Percentiles rank a stretch among this genome's conserved stretches.
These are phyloP conservation scores for Rubia peregrina DNA, from an alignment of 305 asterid genomes.

Conservation along the genomic window DNA sequence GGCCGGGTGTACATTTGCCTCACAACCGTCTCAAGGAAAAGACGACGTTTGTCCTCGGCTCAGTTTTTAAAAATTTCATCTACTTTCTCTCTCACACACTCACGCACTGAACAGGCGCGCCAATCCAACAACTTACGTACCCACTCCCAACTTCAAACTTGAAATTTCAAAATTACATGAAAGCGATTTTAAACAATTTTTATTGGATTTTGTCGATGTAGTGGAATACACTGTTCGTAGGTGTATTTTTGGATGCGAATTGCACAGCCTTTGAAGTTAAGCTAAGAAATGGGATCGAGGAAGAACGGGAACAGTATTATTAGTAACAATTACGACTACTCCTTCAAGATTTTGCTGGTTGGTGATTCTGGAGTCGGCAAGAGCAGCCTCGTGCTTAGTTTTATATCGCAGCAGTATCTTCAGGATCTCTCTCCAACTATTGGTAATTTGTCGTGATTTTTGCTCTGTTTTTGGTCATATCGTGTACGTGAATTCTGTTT, in stretches of 20 bases:
- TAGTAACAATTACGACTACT: constrained; percentile 49
- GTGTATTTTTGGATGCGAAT: neutral
- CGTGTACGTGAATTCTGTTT: neutral
- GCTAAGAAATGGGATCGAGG: constrained; percentile 31
- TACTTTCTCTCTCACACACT: constrained; percentile 8
- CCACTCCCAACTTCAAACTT: constrained; percentile 13
- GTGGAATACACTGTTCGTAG: constrained; percentile 7
- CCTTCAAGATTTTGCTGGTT: constrained; percentile 75
- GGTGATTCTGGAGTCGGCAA: constrained; percentile 94
- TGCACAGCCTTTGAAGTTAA: neutral
- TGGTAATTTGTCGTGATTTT: constrained; percentile 33
- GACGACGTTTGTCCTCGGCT: constrained; percentile 37
- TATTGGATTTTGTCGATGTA: constrained; percentile 22
- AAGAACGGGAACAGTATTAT: constrained; percentile 17
- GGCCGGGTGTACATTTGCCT: constrained; percentile 57
- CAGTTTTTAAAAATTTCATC: neutral
- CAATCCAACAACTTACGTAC: constrained; percentile 26
- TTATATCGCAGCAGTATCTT: constrained; percentile 51
- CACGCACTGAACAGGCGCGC: constrained; percentile 18
- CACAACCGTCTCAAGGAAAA: constrained; percentile 46
- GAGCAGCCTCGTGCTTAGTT: constrained; percentile 73
- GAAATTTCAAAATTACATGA: constrained; percentile 5
- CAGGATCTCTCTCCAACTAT: constrained; percentile 71
- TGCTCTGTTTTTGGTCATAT: neutral
- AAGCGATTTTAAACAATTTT: constrained; percentile 1